Base-by-base conservation (phyloP, 495 filamentous ascomycete species). In the Trichoderma virens region DNA sequence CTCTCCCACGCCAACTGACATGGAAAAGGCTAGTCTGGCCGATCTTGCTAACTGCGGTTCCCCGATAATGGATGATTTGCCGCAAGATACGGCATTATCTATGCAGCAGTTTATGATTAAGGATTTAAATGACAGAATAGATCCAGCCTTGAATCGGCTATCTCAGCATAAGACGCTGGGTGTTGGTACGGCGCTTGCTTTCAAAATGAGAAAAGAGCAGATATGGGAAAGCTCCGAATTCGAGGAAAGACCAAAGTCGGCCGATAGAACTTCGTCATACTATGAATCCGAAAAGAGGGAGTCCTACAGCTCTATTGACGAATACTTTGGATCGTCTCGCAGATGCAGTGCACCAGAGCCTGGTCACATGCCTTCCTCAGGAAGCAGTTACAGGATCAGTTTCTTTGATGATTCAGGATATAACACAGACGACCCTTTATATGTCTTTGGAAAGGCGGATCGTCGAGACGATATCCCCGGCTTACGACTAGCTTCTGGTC, bases 381-480 rank as follows among this genome's bases (percentile, higher is more conserved):
- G 11, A 4, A 56, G 43, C 43, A 18, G 28, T 5, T 30, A 56
- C 25, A 30, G 0, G 3, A 56, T 56, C 0, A 2, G 18, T 20
- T 18, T 16, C 16, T 45, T 16, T 45, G 13, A 56, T 28, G 47
- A 56, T 56, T 28, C 3, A 13, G 23, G 23, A 28, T 0, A 56
- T 27, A 27, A 3, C 47, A 56, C 23, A 28, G 47, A 56, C 0
- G 47, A 56, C 11, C 47, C 25, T 5, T 2, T 28, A 6, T 61
- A 34, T 16, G 2, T 61, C 5, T 61, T 61, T 61, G 59, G 59
- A 9, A 61, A 61, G 11, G 59, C 59, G n/a, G 31, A 61, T n/a
- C 59, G 59, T 5, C 59, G 59, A 20, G 14, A 9, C 1, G 20
- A 35, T n/a, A 39, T 61, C 27, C 11, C 59, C 11, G 27, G 27